These are phyloP conservation scores for Microbotryum scabiosae DNA, from an alignment of 1,284 basidiomycete genomes.

Conservation along the genomic window DNA sequence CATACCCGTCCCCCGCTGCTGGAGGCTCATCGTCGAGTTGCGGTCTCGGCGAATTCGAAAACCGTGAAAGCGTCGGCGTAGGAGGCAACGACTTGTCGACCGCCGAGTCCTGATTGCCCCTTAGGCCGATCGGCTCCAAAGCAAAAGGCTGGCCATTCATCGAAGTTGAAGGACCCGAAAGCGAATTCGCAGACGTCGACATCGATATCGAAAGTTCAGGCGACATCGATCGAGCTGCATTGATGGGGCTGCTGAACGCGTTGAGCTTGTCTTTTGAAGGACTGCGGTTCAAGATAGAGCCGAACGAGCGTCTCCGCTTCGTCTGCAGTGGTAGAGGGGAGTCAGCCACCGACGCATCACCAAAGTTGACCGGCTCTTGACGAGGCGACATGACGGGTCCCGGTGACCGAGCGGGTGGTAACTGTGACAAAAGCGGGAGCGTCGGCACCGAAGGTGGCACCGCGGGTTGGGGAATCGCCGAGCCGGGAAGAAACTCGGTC, in stretches of 20 bases:
- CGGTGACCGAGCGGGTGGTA: too few species aligned
- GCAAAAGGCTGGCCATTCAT: too few species aligned
- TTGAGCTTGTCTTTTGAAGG: too few species aligned
- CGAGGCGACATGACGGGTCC: not conserved
- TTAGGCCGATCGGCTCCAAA: too few species aligned
- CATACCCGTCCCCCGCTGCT: not conserved
- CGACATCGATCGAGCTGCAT: not conserved
- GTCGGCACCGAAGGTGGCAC: not conserved
- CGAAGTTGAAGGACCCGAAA: not conserved
- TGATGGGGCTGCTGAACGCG: too few species aligned
- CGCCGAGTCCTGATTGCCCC: not conserved
- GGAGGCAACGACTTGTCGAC: conserved; percentile 28
- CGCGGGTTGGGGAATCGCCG: not conserved
- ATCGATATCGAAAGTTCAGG: not conserved
- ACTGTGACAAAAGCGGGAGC: too few species aligned
- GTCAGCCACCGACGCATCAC: not conserved
- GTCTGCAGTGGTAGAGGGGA: not conserved
- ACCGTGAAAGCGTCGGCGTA: conserved; percentile 11
- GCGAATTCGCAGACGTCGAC: not conserved
- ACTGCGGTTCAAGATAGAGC: too few species aligned
- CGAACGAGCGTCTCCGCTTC: not conserved
- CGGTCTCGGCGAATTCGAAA: conserved; percentile 4
- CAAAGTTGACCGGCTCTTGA: not conserved
- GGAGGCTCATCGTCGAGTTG: not conserved
- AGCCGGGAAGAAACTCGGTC: not conserved